Evolutionary conservation across 2,329 filamentous ascomycete species (phyloP).

Genomic region (Pseudocercospora macadamiae): DNA sequence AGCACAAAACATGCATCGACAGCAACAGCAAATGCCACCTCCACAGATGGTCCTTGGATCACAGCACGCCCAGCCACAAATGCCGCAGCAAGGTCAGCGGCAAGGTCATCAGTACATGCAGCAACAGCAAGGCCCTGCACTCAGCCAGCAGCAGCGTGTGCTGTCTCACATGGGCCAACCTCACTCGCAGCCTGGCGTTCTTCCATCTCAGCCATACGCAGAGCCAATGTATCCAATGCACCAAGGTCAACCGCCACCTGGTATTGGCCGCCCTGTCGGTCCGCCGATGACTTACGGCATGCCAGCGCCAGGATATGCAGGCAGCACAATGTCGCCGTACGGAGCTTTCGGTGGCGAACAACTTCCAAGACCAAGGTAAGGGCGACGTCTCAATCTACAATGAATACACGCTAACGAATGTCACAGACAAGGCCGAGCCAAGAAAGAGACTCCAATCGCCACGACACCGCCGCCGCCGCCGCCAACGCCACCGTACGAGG

Average conservation of each 20-base stretch:
- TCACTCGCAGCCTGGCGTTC: slow-evolving; percentile 14
- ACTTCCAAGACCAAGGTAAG: slow-evolving; percentile 4
- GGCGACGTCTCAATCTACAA: not conserved
- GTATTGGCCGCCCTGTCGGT: slow-evolving; percentile 23
- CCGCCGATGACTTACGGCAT: slow-evolving; percentile 21
- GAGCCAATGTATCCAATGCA: slow-evolving; percentile 15
- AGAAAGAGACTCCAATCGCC: slow-evolving; percentile 20
- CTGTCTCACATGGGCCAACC: slow-evolving; percentile 12
- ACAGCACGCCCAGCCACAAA: not conserved
- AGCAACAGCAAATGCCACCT: slow-evolving; percentile 1
- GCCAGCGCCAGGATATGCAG: slow-evolving; percentile 15
- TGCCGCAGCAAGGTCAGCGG: slow-evolving; percentile 3
- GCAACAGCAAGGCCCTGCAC: not conserved
- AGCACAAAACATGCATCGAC: slow-evolving; percentile 2
- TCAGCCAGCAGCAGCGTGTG: slow-evolving; percentile 7
- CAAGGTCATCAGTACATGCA: slow-evolving; percentile 6
- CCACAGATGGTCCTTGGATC: not conserved
- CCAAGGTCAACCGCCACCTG: slow-evolving; percentile 10
- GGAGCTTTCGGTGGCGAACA: not conserved
- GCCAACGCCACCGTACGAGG: slow-evolving; percentile 27
- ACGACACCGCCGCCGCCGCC: slow-evolving; percentile 26
- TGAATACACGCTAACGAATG: slow-evolving; percentile 6
- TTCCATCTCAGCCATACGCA: slow-evolving; percentile 26
- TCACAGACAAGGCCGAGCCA: slow-evolving; percentile 18
- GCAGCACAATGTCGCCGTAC: slow-evolving; percentile 4